These are phyloP conservation scores for Neofusicoccum sp. DNA, from an alignment of 2,329 filamentous ascomycete species.

Conservation along the genomic window DNA sequence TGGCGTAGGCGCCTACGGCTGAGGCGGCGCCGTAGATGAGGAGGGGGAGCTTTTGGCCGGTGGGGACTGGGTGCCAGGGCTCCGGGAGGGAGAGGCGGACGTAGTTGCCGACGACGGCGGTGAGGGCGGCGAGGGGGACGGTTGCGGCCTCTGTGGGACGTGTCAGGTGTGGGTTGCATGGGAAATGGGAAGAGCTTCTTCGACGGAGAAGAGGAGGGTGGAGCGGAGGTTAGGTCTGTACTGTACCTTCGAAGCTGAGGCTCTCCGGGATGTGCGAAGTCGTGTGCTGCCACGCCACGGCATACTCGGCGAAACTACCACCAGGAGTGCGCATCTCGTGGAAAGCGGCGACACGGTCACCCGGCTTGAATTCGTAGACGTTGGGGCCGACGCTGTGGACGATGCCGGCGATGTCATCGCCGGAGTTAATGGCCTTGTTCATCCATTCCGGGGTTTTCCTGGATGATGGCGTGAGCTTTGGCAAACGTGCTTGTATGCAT, in stretches of 20 bases:
- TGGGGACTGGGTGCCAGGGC: constrained; percentile 35
- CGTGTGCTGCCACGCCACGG: constrained; percentile 54
- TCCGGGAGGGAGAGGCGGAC: constrained; percentile 41
- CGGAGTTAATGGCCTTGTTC: constrained; percentile 41
- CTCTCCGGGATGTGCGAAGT: constrained; percentile 55
- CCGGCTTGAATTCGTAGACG: constrained; percentile 57
- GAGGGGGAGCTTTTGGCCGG: constrained; percentile 26
- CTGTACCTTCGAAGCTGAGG: constrained; percentile 52
- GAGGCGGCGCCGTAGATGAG: constrained; percentile 44
- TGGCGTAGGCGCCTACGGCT: constrained; percentile 42
- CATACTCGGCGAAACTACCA: constrained; percentile 63
- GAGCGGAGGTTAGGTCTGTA: too few relatives aligned
- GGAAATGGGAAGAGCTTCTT: neutral
- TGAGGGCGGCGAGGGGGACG: constrained; percentile 47
- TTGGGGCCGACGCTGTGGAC: constrained; percentile 55
- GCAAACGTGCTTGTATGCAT: constrained; percentile 11
- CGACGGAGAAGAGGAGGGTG: constrained; percentile 17
- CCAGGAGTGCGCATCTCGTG: constrained; percentile 51
- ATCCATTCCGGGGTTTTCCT: constrained; percentile 31
- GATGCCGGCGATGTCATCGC: constrained; percentile 57
- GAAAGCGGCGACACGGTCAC: constrained; percentile 58
- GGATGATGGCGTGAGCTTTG: constrained; percentile 15
- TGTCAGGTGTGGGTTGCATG: neutral
- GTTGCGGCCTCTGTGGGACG: constrained; percentile 42
- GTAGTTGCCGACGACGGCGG: constrained; percentile 47